These are phyloP conservation scores for Lentinus brumalis DNA, from an alignment of 768 basidiomycete species.

Conservation along the genomic window DNA sequence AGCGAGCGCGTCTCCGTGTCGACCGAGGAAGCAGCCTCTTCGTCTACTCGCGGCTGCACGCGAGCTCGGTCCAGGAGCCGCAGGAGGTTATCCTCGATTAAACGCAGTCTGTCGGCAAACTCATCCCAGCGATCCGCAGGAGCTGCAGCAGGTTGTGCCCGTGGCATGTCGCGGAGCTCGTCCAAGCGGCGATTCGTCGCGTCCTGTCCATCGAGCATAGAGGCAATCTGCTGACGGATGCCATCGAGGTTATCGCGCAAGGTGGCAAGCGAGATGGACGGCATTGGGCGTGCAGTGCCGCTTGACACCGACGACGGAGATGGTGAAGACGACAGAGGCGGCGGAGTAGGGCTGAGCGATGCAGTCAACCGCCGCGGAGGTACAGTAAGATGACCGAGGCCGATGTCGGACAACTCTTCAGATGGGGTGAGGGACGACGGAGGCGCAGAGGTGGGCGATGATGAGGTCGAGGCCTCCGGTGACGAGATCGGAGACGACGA, in stretches of 20 bases:
- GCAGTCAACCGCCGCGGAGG: conserved; percentile 21
- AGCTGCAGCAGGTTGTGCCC: neutral
- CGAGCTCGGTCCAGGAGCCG: conserved; percentile 24
- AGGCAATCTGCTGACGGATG: conserved; percentile 59
- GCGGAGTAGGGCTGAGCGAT: conserved; percentile 19
- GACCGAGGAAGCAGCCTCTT: conserved; percentile 33
- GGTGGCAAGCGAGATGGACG: conserved; percentile 40
- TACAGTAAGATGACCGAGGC: conserved; percentile 1
- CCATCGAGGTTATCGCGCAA: conserved; percentile 57
- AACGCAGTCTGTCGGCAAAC: conserved; percentile 26
- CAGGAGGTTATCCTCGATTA: conserved; percentile 31
- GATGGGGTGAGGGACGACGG: conserved; percentile 12
- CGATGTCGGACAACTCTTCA: conserved; percentile 13
- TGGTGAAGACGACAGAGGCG: conserved; percentile 36
- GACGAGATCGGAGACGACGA: conserved; percentile 32
- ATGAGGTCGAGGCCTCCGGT: conserved; percentile 18
- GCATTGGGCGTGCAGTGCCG: conserved; percentile 39
- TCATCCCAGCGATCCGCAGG: conserved; percentile 26
- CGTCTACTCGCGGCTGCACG: conserved; percentile 10
- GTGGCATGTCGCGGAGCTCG: conserved; percentile 33
- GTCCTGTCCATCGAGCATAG: conserved; percentile 63
- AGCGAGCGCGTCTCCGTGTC: conserved; percentile 29
- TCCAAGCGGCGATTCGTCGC: conserved; percentile 63
- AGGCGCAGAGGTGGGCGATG: conserved; percentile 20
- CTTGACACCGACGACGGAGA: conserved; percentile 37